A percentile compares a stretch with the other conserved stretches of the same genome.
Conservation (phyloP, 2,329 filamentous ascomycete species). For the Chaetomium strumarium region DNA sequence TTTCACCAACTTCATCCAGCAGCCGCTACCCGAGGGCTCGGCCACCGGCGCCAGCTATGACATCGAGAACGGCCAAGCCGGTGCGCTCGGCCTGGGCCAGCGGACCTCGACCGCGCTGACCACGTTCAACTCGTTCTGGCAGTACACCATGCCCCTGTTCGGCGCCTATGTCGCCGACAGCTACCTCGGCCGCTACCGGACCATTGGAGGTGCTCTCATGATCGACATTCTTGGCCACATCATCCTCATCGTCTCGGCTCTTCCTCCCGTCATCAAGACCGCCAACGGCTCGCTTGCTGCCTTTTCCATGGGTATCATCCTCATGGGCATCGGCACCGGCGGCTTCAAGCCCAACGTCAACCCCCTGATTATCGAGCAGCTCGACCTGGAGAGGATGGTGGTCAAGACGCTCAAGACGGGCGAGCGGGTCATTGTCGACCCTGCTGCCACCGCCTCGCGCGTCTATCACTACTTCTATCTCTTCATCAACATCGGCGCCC, state of each 20-base stretch:
- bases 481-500: conserved; percentile 64
- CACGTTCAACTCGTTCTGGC: conserved; percentile 49
- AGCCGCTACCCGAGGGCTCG: conserved; percentile 49
- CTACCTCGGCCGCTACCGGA: conserved; percentile 62
- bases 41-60: conserved; percentile 42
- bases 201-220: conserved; percentile 57
- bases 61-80: conserved; percentile 34
- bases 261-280: conserved; percentile 55
- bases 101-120: conserved; percentile 27
- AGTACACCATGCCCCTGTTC: conserved; percentile 53
- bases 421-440: conserved; percentile 60
- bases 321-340: conserved; percentile 58
- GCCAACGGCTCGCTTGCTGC: conserved; percentile 52
- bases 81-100: conserved; percentile 48
- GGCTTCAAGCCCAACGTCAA: conserved; percentile 72
- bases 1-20: conserved; percentile 61
- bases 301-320: conserved; percentile 55
- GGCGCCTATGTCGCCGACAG: conserved; percentile 48
- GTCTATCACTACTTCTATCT: conserved; percentile 69
- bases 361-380: conserved; percentile 61
- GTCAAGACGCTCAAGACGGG: conserved; percentile 49
- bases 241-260: conserved; percentile 60
- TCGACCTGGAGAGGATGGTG: conserved; percentile 48
- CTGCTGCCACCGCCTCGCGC: conserved; percentile 53
- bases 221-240: conserved; percentile 60